Base-by-base conservation (phyloP, 78 protist species). In the Dictyostelium firmibasis region DNA sequence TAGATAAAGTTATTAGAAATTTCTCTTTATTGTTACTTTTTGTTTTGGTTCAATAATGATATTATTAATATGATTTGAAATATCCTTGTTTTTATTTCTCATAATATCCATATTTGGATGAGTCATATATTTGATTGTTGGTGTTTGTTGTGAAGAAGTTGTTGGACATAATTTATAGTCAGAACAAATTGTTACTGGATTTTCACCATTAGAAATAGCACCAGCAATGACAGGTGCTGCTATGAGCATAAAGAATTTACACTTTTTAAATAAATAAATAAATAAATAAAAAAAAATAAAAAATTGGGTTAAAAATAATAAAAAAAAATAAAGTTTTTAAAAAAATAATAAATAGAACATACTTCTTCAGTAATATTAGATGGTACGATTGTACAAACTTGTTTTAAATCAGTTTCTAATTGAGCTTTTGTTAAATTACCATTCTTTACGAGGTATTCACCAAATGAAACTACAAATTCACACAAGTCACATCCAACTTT, bases 211-310 rank as follows among this genome's bases (percentile, higher is more conserved):
- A 33, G 53, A 47, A 13, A 84, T 20, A 4, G 81, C 91, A 23
- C 27, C 70, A 7, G 92, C 76, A n/a, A 85, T 85, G 35, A 85
- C 27, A 74, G 92, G 92, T 2, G 84, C 92, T 13, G 92, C 29
- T 35, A 85, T 13, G 1, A 85, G 18, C 92, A 85, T 85, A 36
- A 85, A 85, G 27, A 85, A 53, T 14, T 85, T 20, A 50, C 92
- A 85, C 62, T 50, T 20, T 23, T 76, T 11, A 8, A 47, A n/a
- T n/a, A n/a, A n/a, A n/a, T n/a, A n/a, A n/a, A n/a, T n/a, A n/a
- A n/a, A n/a, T n/a, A n/a, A n/a, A n/a, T n/a, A n/a, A 47, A 9
- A 47, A 47, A 47, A 47, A 13, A 10, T 11, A 47, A 47, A 47
- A 1, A 47, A 47, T 47, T 10, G 14, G n/a, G n/a, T n/a, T n/a